phyloP scores from a whole-genome alignment of 1,139 yeast genomes.

The Fermentozyma sake region DNA sequence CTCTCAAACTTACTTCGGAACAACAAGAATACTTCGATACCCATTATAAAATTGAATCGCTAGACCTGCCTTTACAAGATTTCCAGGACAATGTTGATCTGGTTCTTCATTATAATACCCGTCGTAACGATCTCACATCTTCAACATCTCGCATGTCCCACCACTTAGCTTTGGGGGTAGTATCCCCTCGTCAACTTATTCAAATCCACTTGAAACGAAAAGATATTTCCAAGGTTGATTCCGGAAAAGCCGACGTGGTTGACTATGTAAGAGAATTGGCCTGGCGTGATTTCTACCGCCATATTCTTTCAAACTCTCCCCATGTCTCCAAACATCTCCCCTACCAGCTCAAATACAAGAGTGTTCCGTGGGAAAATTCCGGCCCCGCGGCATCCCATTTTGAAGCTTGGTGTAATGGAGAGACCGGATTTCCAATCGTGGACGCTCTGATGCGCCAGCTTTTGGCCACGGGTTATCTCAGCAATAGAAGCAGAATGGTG shows the following conservation, averaged over 20 bases:
- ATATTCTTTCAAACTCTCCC: conserved; percentile 47
- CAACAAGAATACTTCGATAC: conserved; percentile 12
- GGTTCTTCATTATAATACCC: background rate
- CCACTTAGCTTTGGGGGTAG: conserved; percentile 43
- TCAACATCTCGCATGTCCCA: conserved; percentile 41
- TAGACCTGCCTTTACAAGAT: conserved; percentile 28
- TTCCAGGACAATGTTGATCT: conserved; percentile 20
- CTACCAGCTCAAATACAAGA: conserved; percentile 37
- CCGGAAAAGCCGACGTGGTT: conserved; percentile 23
- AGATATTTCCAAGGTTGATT: conserved; percentile 14
- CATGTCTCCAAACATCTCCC: conserved; percentile 48
- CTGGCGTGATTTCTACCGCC: conserved; percentile 56
- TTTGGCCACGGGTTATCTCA: conserved; percentile 47
- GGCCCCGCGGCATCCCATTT: conserved; percentile 26
- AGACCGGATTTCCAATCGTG: conserved; percentile 52
- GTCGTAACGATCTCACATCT: conserved; percentile 21
- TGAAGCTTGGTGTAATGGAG: conserved; percentile 47
- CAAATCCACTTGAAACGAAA: conserved; percentile 1
- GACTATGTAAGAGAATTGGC: conserved; percentile 45
- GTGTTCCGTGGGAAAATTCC: conserved; percentile 39
- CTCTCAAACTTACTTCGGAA: conserved; percentile 4
- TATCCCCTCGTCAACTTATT: conserved; percentile 25
- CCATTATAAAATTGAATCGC: conserved; percentile 31
- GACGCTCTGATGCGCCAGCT: conserved; percentile 57
- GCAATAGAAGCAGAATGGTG: conserved; percentile 51